A percentile compares a stretch with the other conserved stretches of the same genome.
phyloP scores from a whole-genome alignment of 1,284 basidiomycete genomes.

The Ceratobasidium sp. region DNA sequence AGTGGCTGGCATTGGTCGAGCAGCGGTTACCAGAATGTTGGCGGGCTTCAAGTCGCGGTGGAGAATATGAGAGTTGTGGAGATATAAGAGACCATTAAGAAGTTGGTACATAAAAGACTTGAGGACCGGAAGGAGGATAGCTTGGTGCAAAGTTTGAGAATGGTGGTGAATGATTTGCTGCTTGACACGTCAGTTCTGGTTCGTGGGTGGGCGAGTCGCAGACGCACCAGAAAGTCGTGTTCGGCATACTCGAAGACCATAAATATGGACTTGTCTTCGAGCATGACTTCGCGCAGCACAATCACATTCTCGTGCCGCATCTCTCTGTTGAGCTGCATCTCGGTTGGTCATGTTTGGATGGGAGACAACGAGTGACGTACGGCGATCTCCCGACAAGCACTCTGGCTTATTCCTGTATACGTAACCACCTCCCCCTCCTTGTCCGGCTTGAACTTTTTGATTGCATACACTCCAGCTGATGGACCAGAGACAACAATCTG shows the following conservation, averaged over 20 bases:
- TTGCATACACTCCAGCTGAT: slow-evolving; percentile 78
- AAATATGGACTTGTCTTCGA: slow-evolving; percentile 97
- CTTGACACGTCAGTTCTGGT: slow-evolving; percentile 16
- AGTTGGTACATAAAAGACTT: slow-evolving; percentile 96
- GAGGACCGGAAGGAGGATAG: slow-evolving; percentile 77
- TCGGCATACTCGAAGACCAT: slow-evolving; percentile 99
- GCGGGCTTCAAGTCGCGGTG: slow-evolving; percentile 98
- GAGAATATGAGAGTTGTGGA: slow-evolving; percentile 93
- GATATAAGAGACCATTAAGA: slow-evolving; percentile 92
- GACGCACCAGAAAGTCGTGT: slow-evolving; percentile 87
- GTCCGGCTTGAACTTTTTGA: slow-evolving; percentile 99
- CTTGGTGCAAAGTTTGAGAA: slow-evolving; percentile 78
- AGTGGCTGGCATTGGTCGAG: slow-evolving; percentile 39
- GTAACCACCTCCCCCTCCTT: slow-evolving; percentile 93
- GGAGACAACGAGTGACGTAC: slow-evolving; percentile 56
- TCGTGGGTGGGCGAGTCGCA: slow-evolving; percentile 13
- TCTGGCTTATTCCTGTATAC: slow-evolving; percentile 97
- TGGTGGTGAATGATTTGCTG: slow-evolving; percentile 99
- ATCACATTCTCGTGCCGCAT: slow-evolving; percentile 93
- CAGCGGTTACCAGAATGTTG: slow-evolving; percentile 92
- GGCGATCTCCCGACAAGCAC: slow-evolving; percentile 94
- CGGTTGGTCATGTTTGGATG: neutral
- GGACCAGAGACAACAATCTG: slow-evolving; percentile 48
- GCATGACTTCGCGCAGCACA: slow-evolving; percentile 89
- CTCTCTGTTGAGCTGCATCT: slow-evolving; percentile 83